Evolutionary conservation across 2,329 filamentous ascomycete species (phyloP).

Genomic region (Colletotrichum sp.): DNA sequence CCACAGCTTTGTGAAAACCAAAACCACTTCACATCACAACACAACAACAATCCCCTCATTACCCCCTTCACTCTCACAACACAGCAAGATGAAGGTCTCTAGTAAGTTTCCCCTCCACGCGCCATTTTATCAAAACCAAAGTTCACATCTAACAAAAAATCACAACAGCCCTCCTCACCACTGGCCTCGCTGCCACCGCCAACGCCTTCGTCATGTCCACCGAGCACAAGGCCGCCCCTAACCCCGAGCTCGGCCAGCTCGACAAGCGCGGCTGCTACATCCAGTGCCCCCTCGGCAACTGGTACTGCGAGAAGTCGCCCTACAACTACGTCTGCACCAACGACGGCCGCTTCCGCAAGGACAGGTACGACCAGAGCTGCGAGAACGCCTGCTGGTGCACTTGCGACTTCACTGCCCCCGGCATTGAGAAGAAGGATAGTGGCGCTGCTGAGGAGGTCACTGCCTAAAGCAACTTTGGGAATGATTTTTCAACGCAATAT

Average conservation of each 20-base stretch:
- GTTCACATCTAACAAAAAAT: background rate
- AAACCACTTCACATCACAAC: background rate
- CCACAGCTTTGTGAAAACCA: background rate
- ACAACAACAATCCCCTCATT: background rate
- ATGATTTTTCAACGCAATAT: accelerated
- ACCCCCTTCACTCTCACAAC: background rate
- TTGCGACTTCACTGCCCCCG: background rate
- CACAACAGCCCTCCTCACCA: background rate
- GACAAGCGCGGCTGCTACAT: background rate
- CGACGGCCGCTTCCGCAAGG: background rate
- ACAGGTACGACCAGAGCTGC: background rate
- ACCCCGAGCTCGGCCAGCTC: background rate
- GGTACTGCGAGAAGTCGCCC: background rate
- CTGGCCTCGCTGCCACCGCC: background rate
- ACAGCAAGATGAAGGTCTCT: background rate
- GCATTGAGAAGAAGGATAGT: background rate
- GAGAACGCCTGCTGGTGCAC: conserved; percentile 3
- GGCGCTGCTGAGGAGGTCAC: background rate
- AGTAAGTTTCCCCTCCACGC: background rate
- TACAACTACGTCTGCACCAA: background rate
- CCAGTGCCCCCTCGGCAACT: background rate
- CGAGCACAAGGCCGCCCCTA: background rate
- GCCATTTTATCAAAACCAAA: background rate
- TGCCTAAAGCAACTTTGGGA: background rate
- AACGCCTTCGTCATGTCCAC: background rate